Evolutionary conservation across 306 rosid genomes (phyloP).

Genomic region (Fragaria ananassa): DNA sequence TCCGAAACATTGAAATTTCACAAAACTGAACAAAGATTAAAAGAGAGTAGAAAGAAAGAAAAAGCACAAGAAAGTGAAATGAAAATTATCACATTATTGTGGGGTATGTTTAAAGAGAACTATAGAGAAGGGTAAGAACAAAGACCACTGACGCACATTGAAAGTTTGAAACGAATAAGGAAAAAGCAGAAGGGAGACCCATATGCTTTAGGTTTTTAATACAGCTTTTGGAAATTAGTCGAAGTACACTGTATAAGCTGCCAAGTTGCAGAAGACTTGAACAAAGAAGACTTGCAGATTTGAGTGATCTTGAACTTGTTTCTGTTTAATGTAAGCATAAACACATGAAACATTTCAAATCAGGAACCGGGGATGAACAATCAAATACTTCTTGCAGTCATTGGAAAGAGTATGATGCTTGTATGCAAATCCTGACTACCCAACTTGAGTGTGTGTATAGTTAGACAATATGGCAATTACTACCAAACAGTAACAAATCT

Average conservation of each 20-base stretch:
- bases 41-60: background rate
- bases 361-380: background rate
- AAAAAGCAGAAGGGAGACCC: too few species aligned
- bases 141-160: background rate
- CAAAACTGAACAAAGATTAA: background rate
- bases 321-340: background rate
- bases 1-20: background rate
- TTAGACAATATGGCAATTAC: background rate
- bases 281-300: background rate
- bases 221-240: background rate
- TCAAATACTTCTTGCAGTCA: background rate
- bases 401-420: background rate
- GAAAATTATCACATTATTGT: background rate
- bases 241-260: background rate
- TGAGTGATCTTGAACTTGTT: background rate
- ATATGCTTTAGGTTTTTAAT: background rate
- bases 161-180: background rate
- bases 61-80: background rate
- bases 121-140: background rate
- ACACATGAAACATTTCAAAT: background rate
- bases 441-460: background rate
- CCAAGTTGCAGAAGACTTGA: background rate
- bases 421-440: background rate
- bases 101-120: background rate
- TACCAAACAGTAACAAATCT: background rate